Base-by-base conservation (phyloP, 352 stramenopile genomes). In the Globisporangium irregulare region DNA sequence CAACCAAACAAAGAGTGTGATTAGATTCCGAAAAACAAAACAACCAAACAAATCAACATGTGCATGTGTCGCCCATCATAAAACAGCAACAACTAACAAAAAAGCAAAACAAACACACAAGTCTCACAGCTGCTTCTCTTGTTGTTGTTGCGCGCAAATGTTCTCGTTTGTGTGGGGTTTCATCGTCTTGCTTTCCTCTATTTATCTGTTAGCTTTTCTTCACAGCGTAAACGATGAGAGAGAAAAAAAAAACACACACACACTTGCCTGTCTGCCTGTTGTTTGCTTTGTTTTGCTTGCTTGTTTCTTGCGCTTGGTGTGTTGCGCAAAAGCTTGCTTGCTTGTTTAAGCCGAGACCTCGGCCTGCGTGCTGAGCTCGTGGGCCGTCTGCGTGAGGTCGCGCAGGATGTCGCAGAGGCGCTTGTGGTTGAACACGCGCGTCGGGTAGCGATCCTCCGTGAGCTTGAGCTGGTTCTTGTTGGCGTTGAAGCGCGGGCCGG, bases 381-480 rank as follows among this genome's bases (percentile, higher is more conserved):
- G 73, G n/a, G 86, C 80, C 29, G 84, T 87, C 67, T 86, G 68
- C 46, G 86, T 92, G 32, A 94, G 76, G 58, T 94, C 84, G 56
- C 78, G 84, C 71, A 94, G 74, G 68, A 94, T 89, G 63, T 91
- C 86, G 69, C 86, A 94, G 65, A 94, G 78, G 15, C 86, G 82
- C 79, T 94, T 92, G 81, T 94, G 86, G 80, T 94, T 94, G 75
- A 81, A 79, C 67, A 94, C 84, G 62, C 86, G 86, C 66, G 75
- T 89, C 36, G 75, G 71, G 80, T 92, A 92, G 53, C 83, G 82
- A 75, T 94, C 86, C 69, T 94, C 86, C 41, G 82, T 77, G 64
- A 94, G 78, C 75, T 94, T 94, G 72, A 94, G 74, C 62, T 78
- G 69, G 63, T 90, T 79, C 77, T 92, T 92, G 81, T 90, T 89